Base-by-base conservation (phyloP, 257 asterid genomes). In the Plectranthus barbatus region DNA sequence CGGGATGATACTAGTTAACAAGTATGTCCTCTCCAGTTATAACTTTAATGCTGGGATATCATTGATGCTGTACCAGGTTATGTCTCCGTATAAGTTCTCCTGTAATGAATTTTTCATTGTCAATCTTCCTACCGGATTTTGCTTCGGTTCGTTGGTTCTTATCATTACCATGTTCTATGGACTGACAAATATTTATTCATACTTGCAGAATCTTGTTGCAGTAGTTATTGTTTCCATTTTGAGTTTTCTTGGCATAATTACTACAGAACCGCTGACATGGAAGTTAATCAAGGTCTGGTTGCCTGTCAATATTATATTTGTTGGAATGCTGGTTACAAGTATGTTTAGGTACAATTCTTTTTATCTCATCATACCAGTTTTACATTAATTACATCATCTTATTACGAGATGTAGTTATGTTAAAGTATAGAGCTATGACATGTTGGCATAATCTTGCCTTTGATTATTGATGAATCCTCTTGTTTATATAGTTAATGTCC, bases 1-100 rank as follows among this genome's bases (percentile, higher is more conserved):
- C 69, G 67, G 96, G 71, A 91, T 91, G 98, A 91, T 91, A 76
- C 75, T 91, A 67, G 94, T 86, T 67, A 91, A 91, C 84, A 91
- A 90, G 78, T 90, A 69, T 77, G 95, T 90, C 56, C 95, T 90
- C 70, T 87, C 97, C 73, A 80, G 95, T 79, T 91, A 88, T 73
- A 79, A 75, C 81, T 88, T 91, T 65, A 86, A 80, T 63, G 96
- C 95, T n/a, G 95, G 90, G 64, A 88, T 91, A 74, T 86, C 87
- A 58, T 78, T 91, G 95, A 91, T 91, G 98, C 81, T 91, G 60
- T 91, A 86, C 74, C 98, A 91, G 98, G 98, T 91, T 54, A 71
- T 52, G 23, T 44, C n/a, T 72, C 60, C 37, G 9, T 60, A 21
- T 62, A 47, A 60, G n/a, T 62, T 70, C 56, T 37, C 10, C 42